Base-by-base conservation (phyloP, 2,329 filamentous ascomycete genomes). In the Cladosporium sp. region DNA sequence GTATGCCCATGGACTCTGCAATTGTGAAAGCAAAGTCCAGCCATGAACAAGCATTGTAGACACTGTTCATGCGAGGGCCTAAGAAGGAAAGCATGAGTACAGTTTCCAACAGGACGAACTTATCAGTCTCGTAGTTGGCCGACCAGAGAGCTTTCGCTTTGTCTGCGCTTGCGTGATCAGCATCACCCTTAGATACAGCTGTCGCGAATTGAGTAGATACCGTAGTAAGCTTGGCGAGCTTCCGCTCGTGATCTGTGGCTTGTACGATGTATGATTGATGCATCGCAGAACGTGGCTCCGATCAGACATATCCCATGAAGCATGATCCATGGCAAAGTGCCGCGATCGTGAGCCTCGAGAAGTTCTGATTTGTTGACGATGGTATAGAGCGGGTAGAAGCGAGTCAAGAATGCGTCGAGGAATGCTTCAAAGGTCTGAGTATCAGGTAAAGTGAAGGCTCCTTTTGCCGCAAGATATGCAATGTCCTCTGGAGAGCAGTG, bases 31-130 rank as follows among this genome's bases (percentile, higher is more conserved):
- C 64, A 39, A 60, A 58, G 20, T 61, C 57, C 20, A 65, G 57
- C 64, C 64, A 66, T 8, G 59, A 60, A 38, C 58, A 65, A 5
- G 60, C 58, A 55, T 66, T 66, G 59, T 62, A 66, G 58, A 64
- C 64, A 22, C 54, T 61, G 25, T 66, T 63, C 49, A 61, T 55
- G 20, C 51, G 58, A 19, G 60, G 60, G 9, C 64, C 64, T 40
- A 59, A 61, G 55, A 66, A 66, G 6, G 58, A 61, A 17, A 66
- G 52, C 58, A 66, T 61, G 12, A 65, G 51, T 22, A 58, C 58
- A 15, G 43, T 61, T 38, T 66, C 59, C 12, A 66, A 30, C 12
- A 66, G 22, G n/a, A 65, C 60, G 25, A 65, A 60, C 55, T 65
- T 66, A 40, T 64, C 61, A 8, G 47, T 61, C 30, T 66, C 63